These are phyloP conservation scores for Capsicum pubescens DNA, from an alignment of 257 asterid genomes.

Conservation along the genomic window DNA sequence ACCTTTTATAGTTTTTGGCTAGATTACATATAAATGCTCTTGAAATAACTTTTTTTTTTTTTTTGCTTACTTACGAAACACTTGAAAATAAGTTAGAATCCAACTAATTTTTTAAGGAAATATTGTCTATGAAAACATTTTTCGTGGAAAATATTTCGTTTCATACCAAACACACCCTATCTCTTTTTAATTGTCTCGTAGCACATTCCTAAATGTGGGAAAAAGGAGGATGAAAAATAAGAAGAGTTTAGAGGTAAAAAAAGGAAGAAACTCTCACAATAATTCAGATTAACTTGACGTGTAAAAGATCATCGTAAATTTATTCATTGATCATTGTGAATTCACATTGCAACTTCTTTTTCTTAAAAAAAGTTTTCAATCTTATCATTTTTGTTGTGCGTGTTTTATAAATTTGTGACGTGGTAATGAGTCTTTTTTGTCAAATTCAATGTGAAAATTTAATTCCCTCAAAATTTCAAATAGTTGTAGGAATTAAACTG, in stretches of 20 bases:
- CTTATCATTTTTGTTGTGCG: not conserved
- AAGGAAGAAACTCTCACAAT: not conserved
- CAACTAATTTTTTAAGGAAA: too few species aligned
- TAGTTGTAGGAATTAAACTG: not conserved
- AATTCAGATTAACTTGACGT: not conserved
- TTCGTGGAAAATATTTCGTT: too few species aligned
- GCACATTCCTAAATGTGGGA: not conserved
- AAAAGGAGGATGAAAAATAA: not conserved
- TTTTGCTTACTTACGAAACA: too few species aligned
- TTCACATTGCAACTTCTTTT: slow-evolving; percentile 12
- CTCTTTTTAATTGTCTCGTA: not conserved
- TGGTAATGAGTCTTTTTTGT: not conserved
- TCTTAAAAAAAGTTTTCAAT: not conserved
- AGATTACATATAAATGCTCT: too few species aligned
- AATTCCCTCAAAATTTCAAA: not conserved
- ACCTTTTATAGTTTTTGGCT: too few species aligned
- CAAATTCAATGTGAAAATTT: not conserved
- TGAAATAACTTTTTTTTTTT: too few species aligned
- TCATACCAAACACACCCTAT: not conserved
- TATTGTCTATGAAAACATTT: too few species aligned
- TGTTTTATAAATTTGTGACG: not conserved
- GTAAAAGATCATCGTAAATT: not conserved
- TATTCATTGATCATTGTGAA: slow-evolving; percentile 9
- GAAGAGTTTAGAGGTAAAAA: not conserved
- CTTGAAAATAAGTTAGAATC: too few species aligned